Base-by-base conservation (phyloP, 305 asterid genomes). In the Solanum aculeatissimum region DNA sequence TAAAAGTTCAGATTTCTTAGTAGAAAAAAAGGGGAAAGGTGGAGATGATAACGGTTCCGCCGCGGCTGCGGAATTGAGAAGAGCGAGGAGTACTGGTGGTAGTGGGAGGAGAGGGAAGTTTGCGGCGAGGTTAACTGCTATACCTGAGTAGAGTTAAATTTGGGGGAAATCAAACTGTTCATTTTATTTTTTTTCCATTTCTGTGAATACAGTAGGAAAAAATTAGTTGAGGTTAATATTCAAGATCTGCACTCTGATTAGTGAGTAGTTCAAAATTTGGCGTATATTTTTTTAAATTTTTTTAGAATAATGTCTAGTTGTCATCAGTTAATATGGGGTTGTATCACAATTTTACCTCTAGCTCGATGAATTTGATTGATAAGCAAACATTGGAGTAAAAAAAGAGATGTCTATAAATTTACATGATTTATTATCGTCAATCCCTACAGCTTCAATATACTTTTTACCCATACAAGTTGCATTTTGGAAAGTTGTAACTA, bases 101-200 rank as follows among this genome's bases (percentile, higher is more conserved):
- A n/a, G 89, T 5, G 57, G 88, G 62, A 83, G 89, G 77, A 81
- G 88, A 68, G 86, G 90, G 47, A 84, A 75, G 70, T 80, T 85
- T 43, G 62, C 87, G 55, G 87, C 83, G 42, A 83, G 65, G 35
- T 85, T 89, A 80, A 88, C 69, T 38, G 86, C 86, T 23, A 89
- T 89, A 57, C 92, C 86, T 23, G 92, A 89, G 65, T 89, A 86
- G 79, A 45, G 16, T 47, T 53, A 4, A 6, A 16, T 74, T 70
- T 49, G 57, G 72, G 15, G 21, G 9, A 35, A 49, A 83, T 45
- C 35, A 70, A 7, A 35, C 29, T 70, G 82, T 18, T 77, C 43
- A 27, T 51, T 16, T 77, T 25, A 27, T 23, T 18, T 11, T 74
- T 54, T 40, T 75, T 45, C 0, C 57, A 19, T 43, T 82, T 38